Evolutionary conservation across 306 rosid species (phyloP).

Genomic region (Quercus alba): DNA sequence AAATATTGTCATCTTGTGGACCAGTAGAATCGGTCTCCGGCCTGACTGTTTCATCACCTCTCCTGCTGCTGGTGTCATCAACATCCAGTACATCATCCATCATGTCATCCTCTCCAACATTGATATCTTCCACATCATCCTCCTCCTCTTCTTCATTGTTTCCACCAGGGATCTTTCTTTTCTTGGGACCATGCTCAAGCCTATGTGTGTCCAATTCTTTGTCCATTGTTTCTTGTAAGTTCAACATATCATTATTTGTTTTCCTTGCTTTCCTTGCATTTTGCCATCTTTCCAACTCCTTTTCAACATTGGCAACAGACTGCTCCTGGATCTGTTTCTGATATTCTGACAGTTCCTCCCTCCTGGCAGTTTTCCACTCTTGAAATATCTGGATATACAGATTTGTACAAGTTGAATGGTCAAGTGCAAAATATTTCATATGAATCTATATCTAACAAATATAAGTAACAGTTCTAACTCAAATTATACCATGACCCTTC

Average conservation of each 20-base stretch:
- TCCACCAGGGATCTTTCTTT: slow-evolving; percentile 75
- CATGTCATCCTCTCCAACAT: slow-evolving; percentile 85
- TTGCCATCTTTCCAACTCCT: slow-evolving; percentile 96
- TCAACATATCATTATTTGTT: slow-evolving; percentile 49
- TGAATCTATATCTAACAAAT: neutral
- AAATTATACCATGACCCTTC: neutral
- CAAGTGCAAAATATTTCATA: neutral
- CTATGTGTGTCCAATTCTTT: slow-evolving; percentile 93
- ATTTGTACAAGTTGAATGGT: neutral
- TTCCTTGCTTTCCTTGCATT: slow-evolving; percentile 78
- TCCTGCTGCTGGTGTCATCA: slow-evolving; percentile 63
- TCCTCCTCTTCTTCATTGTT: slow-evolving; percentile 84
- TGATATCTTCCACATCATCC: slow-evolving; percentile 91
- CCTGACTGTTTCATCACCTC: slow-evolving; percentile 64
- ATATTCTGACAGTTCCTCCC: slow-evolving; percentile 80
- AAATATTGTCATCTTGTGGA: slow-evolving; percentile 36
- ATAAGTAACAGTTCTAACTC: neutral
- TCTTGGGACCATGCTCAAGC: slow-evolving; percentile 99
- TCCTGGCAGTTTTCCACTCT: slow-evolving; percentile 83
- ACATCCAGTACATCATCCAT: slow-evolving; percentile 81
- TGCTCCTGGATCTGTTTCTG: slow-evolving; percentile 91
- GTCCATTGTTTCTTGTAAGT: slow-evolving; percentile 99
- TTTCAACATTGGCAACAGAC: slow-evolving; percentile 81
- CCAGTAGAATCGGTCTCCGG: slow-evolving; percentile 34
- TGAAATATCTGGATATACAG: slow-evolving; percentile 58